Evolutionary conservation across 306 rosid species (phyloP).

Genomic region (Quercus bicolor): DNA sequence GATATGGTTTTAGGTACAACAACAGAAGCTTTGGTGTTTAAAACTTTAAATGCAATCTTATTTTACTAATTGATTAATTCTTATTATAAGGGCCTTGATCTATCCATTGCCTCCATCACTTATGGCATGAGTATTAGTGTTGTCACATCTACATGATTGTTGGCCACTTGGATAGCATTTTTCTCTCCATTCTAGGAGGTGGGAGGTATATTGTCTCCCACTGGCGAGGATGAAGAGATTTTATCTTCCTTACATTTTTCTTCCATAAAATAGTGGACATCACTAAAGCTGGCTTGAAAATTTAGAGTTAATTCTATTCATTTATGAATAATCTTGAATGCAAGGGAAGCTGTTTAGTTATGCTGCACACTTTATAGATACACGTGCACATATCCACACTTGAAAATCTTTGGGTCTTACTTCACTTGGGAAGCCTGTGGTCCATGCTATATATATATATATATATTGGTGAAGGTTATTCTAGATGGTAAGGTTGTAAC

Average conservation of each 20-base stretch:
- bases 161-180: neutral
- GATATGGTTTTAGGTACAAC: slow-evolving; percentile 3
- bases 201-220: neutral
- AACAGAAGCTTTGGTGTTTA: neutral
- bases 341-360: neutral
- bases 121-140: neutral
- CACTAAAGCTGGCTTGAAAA: neutral
- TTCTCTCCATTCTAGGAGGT: neutral
- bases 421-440: neutral
- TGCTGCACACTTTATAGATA: neutral
- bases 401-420: neutral
- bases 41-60: neutral
- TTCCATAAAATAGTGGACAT: neutral
- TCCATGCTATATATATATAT: neutral
- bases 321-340: neutral
- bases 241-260: neutral
- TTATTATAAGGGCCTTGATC: neutral
- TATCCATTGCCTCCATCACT: neutral
- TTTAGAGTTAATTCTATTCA: neutral
- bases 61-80: slow-evolving; percentile 3
- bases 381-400: neutral
- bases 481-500: no score
- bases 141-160: slow-evolving; percentile 15
- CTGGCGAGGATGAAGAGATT: slow-evolving; percentile 1
- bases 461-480: no score